Base-by-base conservation (phyloP, 2,329 filamentous ascomycete genomes). In the Fusarium veterinarium region DNA sequence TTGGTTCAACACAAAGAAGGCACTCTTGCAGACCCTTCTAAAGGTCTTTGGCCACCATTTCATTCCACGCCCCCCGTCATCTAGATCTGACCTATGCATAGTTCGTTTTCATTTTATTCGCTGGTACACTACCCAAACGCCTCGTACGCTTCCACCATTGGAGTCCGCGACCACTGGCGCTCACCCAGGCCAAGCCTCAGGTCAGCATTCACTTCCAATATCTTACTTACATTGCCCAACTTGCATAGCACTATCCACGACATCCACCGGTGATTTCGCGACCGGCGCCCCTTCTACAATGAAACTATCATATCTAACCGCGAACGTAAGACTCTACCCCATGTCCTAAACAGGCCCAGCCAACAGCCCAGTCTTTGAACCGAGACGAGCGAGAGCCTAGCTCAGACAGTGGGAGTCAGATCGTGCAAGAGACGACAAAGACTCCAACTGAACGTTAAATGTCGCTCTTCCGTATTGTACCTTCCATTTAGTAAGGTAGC, bases 341-440 rank as follows among this genome's bases (percentile, higher is more conserved):
- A 64, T 46, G 33, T 67, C 60, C 60, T 38, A 51, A 55, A 51
- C 58, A 72, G 68, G 67, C 44, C 56, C 67, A 66, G 53, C 64
- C 60, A 57, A 56, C 40, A 64, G 51, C 40, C 59, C 51, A 48
- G 55, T 49, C 55, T 74, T 57, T 68, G 51, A 44, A 42, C 44
- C 52, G 37, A 37, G 60, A 51, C 31, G 28, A 64, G 46, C 46
- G 28, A 48, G 49, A 46, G 52, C 44, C 59, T 40, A 59, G 44
- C 31, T 51, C 33, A 44, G 46, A 53, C n/a, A 30, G 49, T 38
- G 46, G n/a, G 52, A 48, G 55, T 40, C 62, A 55, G 64, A 60
- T 67, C 38, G 41, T 67, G 70, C 57, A 60, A 72, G 53, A 69
- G 40, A 67, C 75, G 57, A 74, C 73, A 76, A 76, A 76, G 74